Percentiles rank a stretch among this genome's conserved stretches.
Evolutionary conservation across 306 rosid genomes (phyloP).

Genomic region (Cicer chorassanicum): DNA sequence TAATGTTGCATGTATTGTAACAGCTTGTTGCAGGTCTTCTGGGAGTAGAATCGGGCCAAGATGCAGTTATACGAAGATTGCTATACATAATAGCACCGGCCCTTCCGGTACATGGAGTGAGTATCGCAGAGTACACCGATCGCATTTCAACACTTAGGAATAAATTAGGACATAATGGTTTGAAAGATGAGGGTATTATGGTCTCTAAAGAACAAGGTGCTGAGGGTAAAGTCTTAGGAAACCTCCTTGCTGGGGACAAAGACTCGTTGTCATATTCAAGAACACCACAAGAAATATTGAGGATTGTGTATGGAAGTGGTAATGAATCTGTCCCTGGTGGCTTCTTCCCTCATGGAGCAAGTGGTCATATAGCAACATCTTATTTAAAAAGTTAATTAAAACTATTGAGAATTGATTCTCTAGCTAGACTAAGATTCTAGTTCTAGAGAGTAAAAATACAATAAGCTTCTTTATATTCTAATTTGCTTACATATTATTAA

Average conservation of each 20-base stretch:
- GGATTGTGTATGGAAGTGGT: conserved; percentile 70
- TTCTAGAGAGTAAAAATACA: neutral
- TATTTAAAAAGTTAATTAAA: neutral
- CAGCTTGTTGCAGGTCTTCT: conserved; percentile 63
- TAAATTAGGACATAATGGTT: conserved; percentile 57
- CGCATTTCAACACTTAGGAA: conserved; percentile 65
- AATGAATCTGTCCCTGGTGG: conserved; percentile 74
- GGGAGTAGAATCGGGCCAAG: conserved; percentile 77
- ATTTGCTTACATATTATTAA: too few species aligned
- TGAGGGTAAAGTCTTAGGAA: conserved; percentile 56
- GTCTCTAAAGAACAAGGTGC: conserved; percentile 52
- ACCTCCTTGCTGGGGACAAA: conserved; percentile 63
- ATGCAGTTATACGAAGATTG: conserved; percentile 54
- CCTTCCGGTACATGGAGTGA: too few species aligned
- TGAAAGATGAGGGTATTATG: conserved; percentile 80
- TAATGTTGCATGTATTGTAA: neutral
- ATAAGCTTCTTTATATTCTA: too few species aligned
- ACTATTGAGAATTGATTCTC: neutral
- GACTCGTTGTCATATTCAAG: conserved; percentile 62
- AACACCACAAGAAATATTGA: conserved; percentile 69
- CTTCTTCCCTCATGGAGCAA: conserved; percentile 71
- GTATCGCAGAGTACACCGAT: conserved; percentile 68
- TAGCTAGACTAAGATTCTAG: neutral
- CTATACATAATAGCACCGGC: too few species aligned
- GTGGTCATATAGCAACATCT: conserved; percentile 67